These are phyloP conservation scores for Hypoxylon sp. DNA, from an alignment of 2,329 filamentous ascomycete genomes.

Conservation along the genomic window DNA sequence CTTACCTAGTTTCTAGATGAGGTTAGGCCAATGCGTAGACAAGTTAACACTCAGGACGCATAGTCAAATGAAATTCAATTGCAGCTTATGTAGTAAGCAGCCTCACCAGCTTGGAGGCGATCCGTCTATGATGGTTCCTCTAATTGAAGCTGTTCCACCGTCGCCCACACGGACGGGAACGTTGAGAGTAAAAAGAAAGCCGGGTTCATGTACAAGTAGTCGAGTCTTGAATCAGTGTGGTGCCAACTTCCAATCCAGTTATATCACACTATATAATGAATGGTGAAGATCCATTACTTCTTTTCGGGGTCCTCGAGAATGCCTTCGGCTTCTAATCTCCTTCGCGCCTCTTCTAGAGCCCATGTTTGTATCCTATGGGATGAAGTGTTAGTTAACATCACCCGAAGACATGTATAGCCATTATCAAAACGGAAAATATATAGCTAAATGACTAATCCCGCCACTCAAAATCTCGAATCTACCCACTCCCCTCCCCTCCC, in stretches of 20 bases:
- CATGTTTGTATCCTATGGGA: slow-evolving; percentile 92
- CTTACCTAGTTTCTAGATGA: background rate
- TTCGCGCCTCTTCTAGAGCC: slow-evolving; percentile 96
- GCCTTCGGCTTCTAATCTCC: slow-evolving; percentile 95
- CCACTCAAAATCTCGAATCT: background rate
- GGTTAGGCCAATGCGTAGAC: background rate
- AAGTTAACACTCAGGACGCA: slow-evolving; percentile 2
- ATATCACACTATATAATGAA: slow-evolving; percentile 18
- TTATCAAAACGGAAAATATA: background rate
- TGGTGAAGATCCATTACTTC: slow-evolving; percentile 56
- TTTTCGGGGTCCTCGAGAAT: slow-evolving; percentile 86
- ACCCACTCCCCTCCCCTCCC: slow-evolving; percentile 6
- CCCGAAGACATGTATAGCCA: background rate
- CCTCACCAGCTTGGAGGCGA: slow-evolving; percentile 35
- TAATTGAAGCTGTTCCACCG: slow-evolving; percentile 32
- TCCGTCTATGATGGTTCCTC: slow-evolving; percentile 45
- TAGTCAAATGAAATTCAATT: slow-evolving; percentile 36
- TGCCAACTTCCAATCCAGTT: slow-evolving; percentile 24
- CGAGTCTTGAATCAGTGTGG: slow-evolving; percentile 27
- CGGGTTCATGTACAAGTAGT: slow-evolving; percentile 41
- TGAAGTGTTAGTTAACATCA: slow-evolving; percentile 49
- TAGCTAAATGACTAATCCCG: slow-evolving; percentile 4
- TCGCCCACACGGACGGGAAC: slow-evolving; percentile 16
- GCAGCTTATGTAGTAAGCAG: slow-evolving; percentile 36
- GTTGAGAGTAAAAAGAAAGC: slow-evolving; percentile 31